Evolutionary conservation across 2,329 filamentous ascomycete genomes (phyloP), one percentile per base, ranked within the genome.

Genomic region (Xylariaceae sp.): DNA sequence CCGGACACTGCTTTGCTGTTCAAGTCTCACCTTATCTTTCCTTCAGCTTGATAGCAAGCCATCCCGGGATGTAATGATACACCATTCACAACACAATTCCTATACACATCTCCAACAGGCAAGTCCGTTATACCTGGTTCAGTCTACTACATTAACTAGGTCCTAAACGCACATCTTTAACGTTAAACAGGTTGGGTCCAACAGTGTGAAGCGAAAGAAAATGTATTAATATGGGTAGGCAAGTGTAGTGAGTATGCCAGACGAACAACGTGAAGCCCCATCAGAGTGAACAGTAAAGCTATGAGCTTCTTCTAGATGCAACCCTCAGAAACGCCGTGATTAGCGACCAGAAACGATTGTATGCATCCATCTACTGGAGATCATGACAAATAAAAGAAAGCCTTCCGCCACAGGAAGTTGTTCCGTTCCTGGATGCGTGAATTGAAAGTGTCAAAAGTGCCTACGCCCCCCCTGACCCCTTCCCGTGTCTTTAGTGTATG

Each of bases 401-500:
- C 47, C 35, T 49, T 44, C 27, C 40, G 30, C 6, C 29, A 31
- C 35, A 42, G 31, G 48, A 51, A 42, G 41, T 50, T 48, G 12
- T 29, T 46, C 51, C 35, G 34, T 46, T 45, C 44, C 42, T 45
- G 49, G 34, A 42, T 54, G 53, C 50, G 54, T 57, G 43, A 45
- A 19, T 11, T 30, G 29, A 11, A 45, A 32, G 46, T 54, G 54
- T 9, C 53, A 47, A 49, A 58, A 46, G 50, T 56, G 47, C 48
- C 51, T 42, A 50, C 47, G 46, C 45, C 48, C 43, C 46, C 30
- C 6, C 30, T 34, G 29, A 31, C 42, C 40, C 45, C 34, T 9
- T 50, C 30, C 50, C 51, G 48, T 50, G 37, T 58, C 47, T 53
- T 40, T 31, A 34, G 35, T 53, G 49, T 59, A 59, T 59, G 54